Base-by-base conservation (phyloP, 176 grass and related monocot genomes). In the Pharus latifolius region DNA sequence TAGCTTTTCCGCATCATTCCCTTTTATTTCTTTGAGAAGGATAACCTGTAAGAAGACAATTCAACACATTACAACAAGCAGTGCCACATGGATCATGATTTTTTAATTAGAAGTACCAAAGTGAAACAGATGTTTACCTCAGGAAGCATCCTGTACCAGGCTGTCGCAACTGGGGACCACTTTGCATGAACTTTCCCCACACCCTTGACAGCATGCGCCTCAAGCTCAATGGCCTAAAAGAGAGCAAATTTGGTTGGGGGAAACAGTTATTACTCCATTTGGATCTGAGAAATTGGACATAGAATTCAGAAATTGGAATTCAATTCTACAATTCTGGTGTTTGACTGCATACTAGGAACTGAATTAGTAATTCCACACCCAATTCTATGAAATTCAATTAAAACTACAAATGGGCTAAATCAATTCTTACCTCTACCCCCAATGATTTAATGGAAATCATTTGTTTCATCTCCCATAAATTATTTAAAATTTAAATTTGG, bases 151-250 rank as follows among this genome's bases (percentile, higher is more conserved):
- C 80, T 85, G 60, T 96, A 96, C 93, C 93, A 96, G 31, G 93
- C 79, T 60, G 88, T 92, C 78, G 93, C 83, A 75, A 96, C 93
- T 59, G 93, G 93, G 84, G 88, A 96, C 93, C 93, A 96, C 77
- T 96, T 96, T n/a, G 93, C 93, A 79, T 96, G 93, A 46, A 70
- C 74, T 82, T 89, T 92, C 19, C 93, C 93, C 34, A 87, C 78
- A 32, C 93, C 88, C 80, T 96, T 96, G 40, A 92, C 77, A 60
- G 86, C 93, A 85, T 92, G 93, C 42, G 88, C 88, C 75, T 96
- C 88, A 3, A 96, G 87, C 61, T 92, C 93, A 74, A 96, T 96
- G 63, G 59, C 69, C 93, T 96, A 70, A 32, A 81, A 68, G 40
- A 66, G 24, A 77, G 16, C 6, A 45, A 0, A 54, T 53, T 10